phyloP scores from a whole-genome alignment of 129 eudicot species.

The Escallonia rubra region DNA sequence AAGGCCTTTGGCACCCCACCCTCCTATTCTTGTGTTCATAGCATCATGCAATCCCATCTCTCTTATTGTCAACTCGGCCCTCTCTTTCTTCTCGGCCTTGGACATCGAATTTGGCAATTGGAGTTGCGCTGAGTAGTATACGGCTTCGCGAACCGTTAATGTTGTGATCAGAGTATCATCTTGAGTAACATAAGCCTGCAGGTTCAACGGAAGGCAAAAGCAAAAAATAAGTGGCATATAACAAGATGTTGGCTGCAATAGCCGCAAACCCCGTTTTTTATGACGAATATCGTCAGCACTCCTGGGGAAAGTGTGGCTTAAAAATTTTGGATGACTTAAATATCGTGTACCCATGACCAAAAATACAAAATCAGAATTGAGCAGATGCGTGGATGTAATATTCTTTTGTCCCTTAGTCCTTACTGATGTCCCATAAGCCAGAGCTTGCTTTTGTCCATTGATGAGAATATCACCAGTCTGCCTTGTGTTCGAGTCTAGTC shows the following conservation, averaged over 20 bases:
- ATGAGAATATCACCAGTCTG: constrained; percentile 23
- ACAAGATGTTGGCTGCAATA: too few relatives aligned
- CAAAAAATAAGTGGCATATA: neutral
- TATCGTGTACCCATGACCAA: too few relatives aligned
- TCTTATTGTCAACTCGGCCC: constrained; percentile 12
- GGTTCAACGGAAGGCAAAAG: neutral
- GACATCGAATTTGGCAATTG: constrained; percentile 18
- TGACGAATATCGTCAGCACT: too few relatives aligned
- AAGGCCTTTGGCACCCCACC: constrained; percentile 19
- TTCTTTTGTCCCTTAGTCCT: neutral
- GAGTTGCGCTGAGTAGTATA: constrained; percentile 23
- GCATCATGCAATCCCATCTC: constrained; percentile 30
- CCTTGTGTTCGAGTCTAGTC: constrained; percentile 12
- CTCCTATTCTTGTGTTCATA: constrained; percentile 18
- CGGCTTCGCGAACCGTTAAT: constrained; percentile 22
- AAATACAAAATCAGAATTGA: neutral
- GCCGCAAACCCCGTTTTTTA: too few relatives aligned
- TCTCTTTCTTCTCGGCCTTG: constrained; percentile 5
- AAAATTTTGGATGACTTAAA: too few relatives aligned
- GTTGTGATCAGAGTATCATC: constrained; percentile 17
- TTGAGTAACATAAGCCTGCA: constrained; percentile 34
- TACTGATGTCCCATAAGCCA: constrained; percentile 36
- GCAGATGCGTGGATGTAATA: neutral
- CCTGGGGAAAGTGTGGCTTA: neutral
- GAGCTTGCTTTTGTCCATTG: constrained; percentile 33